Evolutionary conservation across 495 filamentous ascomycete species (phyloP).

Genomic region (Aspergillus baeticus): DNA sequence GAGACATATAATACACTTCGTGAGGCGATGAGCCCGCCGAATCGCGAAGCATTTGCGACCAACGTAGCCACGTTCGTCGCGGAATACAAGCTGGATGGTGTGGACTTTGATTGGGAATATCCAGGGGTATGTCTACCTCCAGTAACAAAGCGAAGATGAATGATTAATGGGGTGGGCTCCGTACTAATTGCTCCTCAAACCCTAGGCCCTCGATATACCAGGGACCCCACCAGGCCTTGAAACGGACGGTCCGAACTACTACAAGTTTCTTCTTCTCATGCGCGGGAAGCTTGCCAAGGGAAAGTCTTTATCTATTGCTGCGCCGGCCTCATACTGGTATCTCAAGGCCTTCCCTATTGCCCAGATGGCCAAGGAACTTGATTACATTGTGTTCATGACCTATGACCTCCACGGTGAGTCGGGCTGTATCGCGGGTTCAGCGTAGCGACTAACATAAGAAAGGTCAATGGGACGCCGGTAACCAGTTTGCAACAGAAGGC

Average conservation of each 20-base stretch:
- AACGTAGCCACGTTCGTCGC: constrained; percentile 38
- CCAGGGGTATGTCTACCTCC: constrained; percentile 14
- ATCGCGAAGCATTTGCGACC: constrained; percentile 31
- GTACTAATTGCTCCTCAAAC: neutral
- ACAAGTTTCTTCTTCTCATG: constrained; percentile 19
- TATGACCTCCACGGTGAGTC: constrained; percentile 36
- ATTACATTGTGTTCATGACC: constrained; percentile 40
- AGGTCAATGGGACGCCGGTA: constrained; percentile 31
- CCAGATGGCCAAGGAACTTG: constrained; percentile 20
- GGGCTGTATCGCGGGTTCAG: too few species aligned
- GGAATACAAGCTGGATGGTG: constrained; percentile 32
- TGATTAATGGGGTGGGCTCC: too few species aligned
- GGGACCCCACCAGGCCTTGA: constrained; percentile 31
- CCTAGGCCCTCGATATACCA: constrained; percentile 34
- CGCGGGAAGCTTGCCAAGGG: neutral
- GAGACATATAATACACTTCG: constrained; percentile 39
- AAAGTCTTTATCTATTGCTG: constrained; percentile 19
- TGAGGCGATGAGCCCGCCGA: constrained; percentile 28
- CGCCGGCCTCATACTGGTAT: constrained; percentile 33
- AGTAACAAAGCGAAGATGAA: too few species aligned
- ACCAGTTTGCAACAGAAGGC: constrained; percentile 21
- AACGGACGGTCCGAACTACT: constrained; percentile 23
- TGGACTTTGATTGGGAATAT: constrained; percentile 47
- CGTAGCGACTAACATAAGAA: too few species aligned
- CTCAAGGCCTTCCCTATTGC: constrained; percentile 31